Evolutionary conservation across 1,284 basidiomycete species (phyloP), one percentile per base, ranked within the genome.

Genomic region (Rhodotorula sp.): DNA sequence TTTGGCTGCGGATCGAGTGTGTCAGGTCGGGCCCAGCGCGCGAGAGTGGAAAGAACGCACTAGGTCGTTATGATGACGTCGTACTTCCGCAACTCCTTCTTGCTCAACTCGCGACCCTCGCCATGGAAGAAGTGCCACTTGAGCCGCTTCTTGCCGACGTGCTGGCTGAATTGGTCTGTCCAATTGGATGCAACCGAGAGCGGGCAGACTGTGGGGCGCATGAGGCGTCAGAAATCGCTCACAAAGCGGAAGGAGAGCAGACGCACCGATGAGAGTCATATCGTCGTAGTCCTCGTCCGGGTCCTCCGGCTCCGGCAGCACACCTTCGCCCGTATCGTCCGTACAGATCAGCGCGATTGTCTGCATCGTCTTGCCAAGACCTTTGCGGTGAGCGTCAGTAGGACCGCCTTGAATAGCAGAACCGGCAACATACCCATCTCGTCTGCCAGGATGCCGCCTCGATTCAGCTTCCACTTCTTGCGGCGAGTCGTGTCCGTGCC

Each of bases 1-100:
- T 66, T 63, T 73, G 74, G 49, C 73, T 74, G 64, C 22, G 30
- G 13, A 27, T 15, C n/a, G 20, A 49, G 17, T 20, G 30, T 32
- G 55, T 34, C 34, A 29, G 39, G 17, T 19, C 0, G 2, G 2
- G 5, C 2, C 13, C 5, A 27, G n/a, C 1, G 29, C 20, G 39
- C 20, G 36, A 8, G 70, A 70, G 24, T 13, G 11, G 0, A 77
- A 75, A 10, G 83, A 5, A 86, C 87, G 75, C 92, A 90, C 79
- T 94, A 95, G 0, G 93, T 95, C 0, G 92, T 93, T 66, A 95
- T 87, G n/a, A 95, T 88, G 13, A 94, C 83, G 76, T 95, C 92
- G 76, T 87, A 88, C 68, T 85, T 82, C 67, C 84, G 81, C 22
- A 95, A 80, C 44, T 89, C 84, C 48, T 84, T 81, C 0, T 88